Base-by-base conservation (phyloP, 352 stramenopile species). In the Globisporangium radiosum region DNA sequence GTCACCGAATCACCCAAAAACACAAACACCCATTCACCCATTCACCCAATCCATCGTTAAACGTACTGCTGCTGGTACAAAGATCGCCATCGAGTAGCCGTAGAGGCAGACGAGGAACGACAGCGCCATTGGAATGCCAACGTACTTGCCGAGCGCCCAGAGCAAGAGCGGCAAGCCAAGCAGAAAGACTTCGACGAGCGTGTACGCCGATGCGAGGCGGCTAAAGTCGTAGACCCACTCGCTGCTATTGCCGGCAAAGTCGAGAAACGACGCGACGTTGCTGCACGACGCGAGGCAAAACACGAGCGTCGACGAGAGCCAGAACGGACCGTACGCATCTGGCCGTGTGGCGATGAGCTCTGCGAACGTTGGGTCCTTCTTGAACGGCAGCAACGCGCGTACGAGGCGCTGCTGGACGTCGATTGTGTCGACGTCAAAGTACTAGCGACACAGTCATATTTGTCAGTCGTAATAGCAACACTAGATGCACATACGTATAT, bases 141-240 rank as follows among this genome's bases (percentile, higher is more conserved):
- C 72, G 57, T 94, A 94, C 61, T 92, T 92, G 45, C 81, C 81
- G 40, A 84, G 68, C 11, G 87, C 57, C 85, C 85, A 94, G n/a
- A 93, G 71, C 6, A 92, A 51, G 45, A 89, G 68, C 17, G 85
- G 85, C 15, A 94, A 56, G 3, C 78, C 83, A 8, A 94, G 42
- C 19, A 92, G 68, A 39, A 91, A 94, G 37, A 81, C 80, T 50
- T 87, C 79, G 33, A 94, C 81, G 9, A 94, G 58, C 38, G 85
- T 93, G 58, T 78, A 90, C 40, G 85, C 81, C 5, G 85, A 89
- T 14, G 78, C 83, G 36, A 94, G 66, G 11, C 75, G 78, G 52
- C 78, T 91, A 52, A 94, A 94, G 60, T 94, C 85, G 61, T 94
- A 94, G 38, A 74, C 65, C 85, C 85, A 94, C 52, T 87, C 68